Conservation (phyloP, 306 rosid genomes). For the Inga leiocalycina region DNA sequence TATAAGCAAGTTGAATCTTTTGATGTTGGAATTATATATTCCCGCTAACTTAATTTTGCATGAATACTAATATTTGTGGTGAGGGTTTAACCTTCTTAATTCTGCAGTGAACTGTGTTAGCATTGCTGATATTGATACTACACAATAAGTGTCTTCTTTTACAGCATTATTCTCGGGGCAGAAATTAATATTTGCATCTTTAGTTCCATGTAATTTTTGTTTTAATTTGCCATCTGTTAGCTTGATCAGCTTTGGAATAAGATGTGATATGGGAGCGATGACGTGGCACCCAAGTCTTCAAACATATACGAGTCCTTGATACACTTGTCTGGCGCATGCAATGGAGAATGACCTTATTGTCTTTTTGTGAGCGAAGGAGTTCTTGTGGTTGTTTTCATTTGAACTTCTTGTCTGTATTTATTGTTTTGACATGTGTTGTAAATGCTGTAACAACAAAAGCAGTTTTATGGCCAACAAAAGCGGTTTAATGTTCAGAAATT, state of each 20-base stretch:
- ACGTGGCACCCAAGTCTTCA: not conserved
- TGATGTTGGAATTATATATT: constrained; percentile 28
- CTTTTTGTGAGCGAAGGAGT: not conserved
- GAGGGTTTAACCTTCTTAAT: constrained; percentile 35
- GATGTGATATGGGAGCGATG: not conserved
- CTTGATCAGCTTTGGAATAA: not conserved
- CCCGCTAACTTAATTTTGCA: constrained; percentile 33
- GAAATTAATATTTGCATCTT: constrained; percentile 22
- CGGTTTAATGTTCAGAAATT: not conserved
- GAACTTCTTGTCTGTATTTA: not conserved
- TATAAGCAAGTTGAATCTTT: constrained; percentile 30
- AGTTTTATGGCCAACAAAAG: not conserved
- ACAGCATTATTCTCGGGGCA: constrained; percentile 8
- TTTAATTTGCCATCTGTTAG: not conserved
- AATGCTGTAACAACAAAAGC: not conserved
- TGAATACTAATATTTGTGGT: constrained; percentile 24
- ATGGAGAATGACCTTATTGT: not conserved
- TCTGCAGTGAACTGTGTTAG: constrained; percentile 20
- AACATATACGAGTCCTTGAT: not conserved
- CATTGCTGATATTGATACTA: constrained; percentile 17
- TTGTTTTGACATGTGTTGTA: not conserved
- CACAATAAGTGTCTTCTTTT: constrained; percentile 3
- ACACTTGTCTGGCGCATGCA: not conserved
- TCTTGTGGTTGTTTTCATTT: not conserved
- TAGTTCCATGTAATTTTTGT: constrained; percentile 7